Base-by-base conservation (phyloP, 139 green algal genomes). In the Chlamydomonas incerta region DNA sequence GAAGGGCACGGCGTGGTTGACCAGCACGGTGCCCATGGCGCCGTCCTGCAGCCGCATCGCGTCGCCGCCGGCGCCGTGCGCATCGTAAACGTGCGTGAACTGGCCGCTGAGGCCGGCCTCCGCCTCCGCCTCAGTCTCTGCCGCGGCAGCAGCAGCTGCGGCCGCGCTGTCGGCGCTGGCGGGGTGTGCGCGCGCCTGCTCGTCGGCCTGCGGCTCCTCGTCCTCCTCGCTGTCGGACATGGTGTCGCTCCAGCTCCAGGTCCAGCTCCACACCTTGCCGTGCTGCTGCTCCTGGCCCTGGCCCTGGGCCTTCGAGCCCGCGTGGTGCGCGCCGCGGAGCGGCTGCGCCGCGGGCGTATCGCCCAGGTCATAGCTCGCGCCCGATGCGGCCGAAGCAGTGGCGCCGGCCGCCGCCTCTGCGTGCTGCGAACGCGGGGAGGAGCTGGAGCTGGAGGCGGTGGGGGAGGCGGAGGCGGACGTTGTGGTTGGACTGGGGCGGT, bases 1-100 rank as follows among this genome's bases (percentile, higher is more conserved):
- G 46, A 83, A 83, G 20, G 76, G 76, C 26, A 83, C 76, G 0
- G 76, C 76, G 21, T 74, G 63, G 63, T 83, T 83, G 8, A 46
- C 41, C 17, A 65, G 35, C 34, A 20, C 68, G 29, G 76, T 83
- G 17, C 63, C 76, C 23, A 55, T 34, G 47, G 65, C 37, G 8
- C 76, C 76, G 63, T 83, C 76, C 8, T 83, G 76, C 37, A 83
- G 2, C 5, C 20, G 28, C 75, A 82, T 82, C 37, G 31, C 2
- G 37, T 31, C 14, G 50, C 73, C 10, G 50, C 5, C 10, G 11
- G 17, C 41, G 9, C 13, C 24, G 26, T 35, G 28, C 20, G 50
- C 1, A 0, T 47, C 37, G 4, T 72, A 35, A 28, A 72, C 35
- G 62, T 82, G 75, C 11, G 75, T 82, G 60, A 71, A 82, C 60